Evolutionary conservation across 192 early-diverging fungal genomes (phyloP), one percentile per base, ranked within the genome.

Genomic region (Rhizophagus sp.): DNA sequence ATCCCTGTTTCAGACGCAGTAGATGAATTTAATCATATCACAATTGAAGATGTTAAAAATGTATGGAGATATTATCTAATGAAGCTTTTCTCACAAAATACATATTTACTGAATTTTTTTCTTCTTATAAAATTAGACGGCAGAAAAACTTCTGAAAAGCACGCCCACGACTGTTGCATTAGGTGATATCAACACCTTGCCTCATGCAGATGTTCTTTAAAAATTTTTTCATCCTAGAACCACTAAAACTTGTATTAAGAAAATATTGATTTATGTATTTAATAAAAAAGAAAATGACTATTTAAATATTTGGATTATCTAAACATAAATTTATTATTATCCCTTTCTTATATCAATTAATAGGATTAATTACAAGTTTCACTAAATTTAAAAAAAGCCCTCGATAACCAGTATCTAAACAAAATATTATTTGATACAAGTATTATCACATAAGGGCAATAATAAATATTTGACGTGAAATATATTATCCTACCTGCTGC

Each of bases 81-180:
- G n/a, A 22, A 8, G 25, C 6, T 25, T 41, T 27, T 62, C 1
- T 61, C 63, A 44, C 30, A n/a, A 72, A 13, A 27, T 73, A 57
- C 39, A 70, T 72, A 25, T 73, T 77, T 7, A 63, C 62, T 34
- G 25, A 44, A 27, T 30, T 76, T 50, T 41, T 27, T 47, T 44
- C 25, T 75, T 71, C 41, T 36, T 36, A 34, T 61, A 7, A 41
- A 41, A 87, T 83, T 73, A 93, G 86, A 87, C 87, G 73, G 91
- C 93, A 36, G 83, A 92, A 82, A 84, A 88, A 67, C 80, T 93
- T 47, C 82, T 94, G 79, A 82, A 89, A 61, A 86, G 90, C 83
- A 94, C 92, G 85, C 88, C 95, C 52, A 93, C 92, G 57, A 88
- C 92, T 73, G 94, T 97, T 65, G 92, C 93, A 67, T 83, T 90